Conservation (phyloP, 73 alveolate genomes). For the Paramecium sonneborni region DNA sequence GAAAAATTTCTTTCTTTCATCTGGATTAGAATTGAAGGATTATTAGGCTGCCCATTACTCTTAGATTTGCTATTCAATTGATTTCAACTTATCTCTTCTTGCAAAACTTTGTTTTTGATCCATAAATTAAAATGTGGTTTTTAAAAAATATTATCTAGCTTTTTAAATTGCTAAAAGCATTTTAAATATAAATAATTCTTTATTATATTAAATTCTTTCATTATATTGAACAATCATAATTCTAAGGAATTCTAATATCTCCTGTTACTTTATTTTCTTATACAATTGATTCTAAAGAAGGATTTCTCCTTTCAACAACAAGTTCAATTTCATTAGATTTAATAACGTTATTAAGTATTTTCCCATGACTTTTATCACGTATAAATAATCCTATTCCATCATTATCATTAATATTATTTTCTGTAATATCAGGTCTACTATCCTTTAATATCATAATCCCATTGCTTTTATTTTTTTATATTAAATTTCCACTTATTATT, state of each 20-base stretch:
- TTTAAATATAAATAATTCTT: not conserved
- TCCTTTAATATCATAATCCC: constrained; percentile 62
- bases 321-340: constrained; percentile 59
- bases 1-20: constrained; percentile 83
- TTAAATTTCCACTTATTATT: not conserved
- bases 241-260: constrained; percentile 61
- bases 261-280: constrained; percentile 47
- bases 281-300: not conserved
- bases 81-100: constrained; percentile 87
- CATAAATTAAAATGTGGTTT: constrained; percentile 46
- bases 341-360: not conserved
- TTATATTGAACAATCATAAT: constrained; percentile 47
- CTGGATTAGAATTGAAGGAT: constrained; percentile 83
- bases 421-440: constrained; percentile 50
- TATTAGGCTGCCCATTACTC: constrained; percentile 80
- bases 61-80: constrained; percentile 84
- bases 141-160: constrained; percentile 35
- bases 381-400: constrained; percentile 68
- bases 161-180: constrained; percentile 20
- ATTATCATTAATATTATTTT: constrained; percentile 46
- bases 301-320: constrained; percentile 58
- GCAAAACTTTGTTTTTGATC: constrained; percentile 56
- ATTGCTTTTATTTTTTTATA: constrained; percentile 56
- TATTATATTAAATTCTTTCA: constrained; percentile 44
- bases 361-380: constrained; percentile 64